Evolutionary conservation across 2,329 filamentous ascomycete species (phyloP).

Genomic region (Xylaria sp.): DNA sequence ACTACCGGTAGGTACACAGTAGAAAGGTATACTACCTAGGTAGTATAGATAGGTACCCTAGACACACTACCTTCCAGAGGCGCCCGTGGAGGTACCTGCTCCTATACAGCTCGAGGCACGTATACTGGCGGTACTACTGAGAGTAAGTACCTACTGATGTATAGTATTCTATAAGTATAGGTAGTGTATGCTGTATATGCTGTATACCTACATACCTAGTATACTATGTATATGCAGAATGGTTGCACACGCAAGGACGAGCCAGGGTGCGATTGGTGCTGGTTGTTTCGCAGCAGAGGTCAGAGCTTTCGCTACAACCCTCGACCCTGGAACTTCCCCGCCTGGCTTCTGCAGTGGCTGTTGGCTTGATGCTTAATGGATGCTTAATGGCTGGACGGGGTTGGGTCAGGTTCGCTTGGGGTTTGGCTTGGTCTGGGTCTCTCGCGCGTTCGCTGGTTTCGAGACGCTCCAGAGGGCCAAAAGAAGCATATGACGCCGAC

Average conservation of each 20-base stretch:
- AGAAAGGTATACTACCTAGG: no score
- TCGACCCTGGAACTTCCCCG: constrained; percentile 25
- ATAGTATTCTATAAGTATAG: background rate
- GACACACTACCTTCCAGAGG: no score
- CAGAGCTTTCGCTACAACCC: constrained; percentile 30
- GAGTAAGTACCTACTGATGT: no score
- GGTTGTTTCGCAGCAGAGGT: constrained; percentile 30
- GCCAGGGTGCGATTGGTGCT: constrained; percentile 28
- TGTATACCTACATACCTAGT: background rate
- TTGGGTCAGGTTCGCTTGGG: constrained; percentile 13
- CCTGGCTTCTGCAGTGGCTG: constrained; percentile 19
- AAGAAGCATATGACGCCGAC: constrained; percentile 43
- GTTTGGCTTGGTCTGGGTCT: constrained; percentile 24
- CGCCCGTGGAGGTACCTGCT: no score
- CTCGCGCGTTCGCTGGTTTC: constrained; percentile 24
- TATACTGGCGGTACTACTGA: no score
- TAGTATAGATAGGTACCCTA: no score
- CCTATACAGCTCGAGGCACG: no score
- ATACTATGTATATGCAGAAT: constrained; percentile 6
- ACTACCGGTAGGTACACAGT: no score
- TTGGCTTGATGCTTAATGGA: constrained; percentile 3
- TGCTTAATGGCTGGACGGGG: constrained; percentile 10
- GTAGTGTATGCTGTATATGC: background rate
- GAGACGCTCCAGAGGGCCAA: constrained; percentile 30
- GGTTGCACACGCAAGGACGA: constrained; percentile 19